Conservation (phyloP, 2,329 filamentous ascomycete species). For the Colletotrichum truncatum region DNA sequence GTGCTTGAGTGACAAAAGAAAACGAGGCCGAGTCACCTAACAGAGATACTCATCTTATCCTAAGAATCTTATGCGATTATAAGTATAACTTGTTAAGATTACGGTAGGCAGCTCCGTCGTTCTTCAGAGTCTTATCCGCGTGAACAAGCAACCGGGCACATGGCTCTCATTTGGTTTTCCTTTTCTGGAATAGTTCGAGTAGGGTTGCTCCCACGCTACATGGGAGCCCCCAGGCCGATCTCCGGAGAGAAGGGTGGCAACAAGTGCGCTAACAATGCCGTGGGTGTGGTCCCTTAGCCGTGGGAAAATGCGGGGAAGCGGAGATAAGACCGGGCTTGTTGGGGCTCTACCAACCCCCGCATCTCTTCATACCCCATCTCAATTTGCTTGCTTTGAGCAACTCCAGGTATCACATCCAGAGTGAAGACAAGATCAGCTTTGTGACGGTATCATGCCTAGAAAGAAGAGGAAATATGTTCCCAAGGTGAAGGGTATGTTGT, state of each 20-base stretch:
- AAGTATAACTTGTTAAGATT: too few relatives aligned
- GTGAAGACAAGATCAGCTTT: neutral
- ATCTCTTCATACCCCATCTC: neutral
- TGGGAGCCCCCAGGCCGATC: neutral
- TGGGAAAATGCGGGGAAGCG: constrained; percentile 2
- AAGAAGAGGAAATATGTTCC: constrained; percentile 32
- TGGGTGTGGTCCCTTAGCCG: too few relatives aligned
- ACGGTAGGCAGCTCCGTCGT: too few relatives aligned
- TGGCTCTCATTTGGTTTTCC: constrained; percentile 1
- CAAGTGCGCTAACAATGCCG: neutral
- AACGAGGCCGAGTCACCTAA: too few relatives aligned
- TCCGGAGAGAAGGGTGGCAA: neutral
- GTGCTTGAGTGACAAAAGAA: too few relatives aligned
- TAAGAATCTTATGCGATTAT: too few relatives aligned
- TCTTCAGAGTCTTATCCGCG: too few relatives aligned
- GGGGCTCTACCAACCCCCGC: neutral
- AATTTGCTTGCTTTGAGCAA: neutral
- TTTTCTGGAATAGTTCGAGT: neutral
- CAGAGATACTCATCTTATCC: neutral
- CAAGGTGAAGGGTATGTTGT: constrained; percentile 34
- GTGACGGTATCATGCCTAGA: constrained; percentile 11
- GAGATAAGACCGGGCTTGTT: neutral
- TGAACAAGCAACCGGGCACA: neutral
- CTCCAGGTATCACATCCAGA: neutral
- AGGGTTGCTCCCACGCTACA: too few relatives aligned